Conservation (phyloP, 192 early-diverging fungal species). For the Coemansia sp. region DNA sequence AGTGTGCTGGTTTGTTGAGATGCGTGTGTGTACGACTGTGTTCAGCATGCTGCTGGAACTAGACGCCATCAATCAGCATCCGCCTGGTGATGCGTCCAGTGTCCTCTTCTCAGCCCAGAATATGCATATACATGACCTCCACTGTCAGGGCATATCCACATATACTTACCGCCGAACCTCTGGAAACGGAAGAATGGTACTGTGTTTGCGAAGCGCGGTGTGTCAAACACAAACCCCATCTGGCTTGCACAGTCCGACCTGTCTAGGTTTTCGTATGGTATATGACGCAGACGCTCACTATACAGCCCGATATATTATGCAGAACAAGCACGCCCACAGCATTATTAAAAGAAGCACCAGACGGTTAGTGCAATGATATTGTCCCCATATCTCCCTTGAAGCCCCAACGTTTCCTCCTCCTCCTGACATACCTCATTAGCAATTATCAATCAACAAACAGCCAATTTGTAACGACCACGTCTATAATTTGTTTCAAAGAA, state of each 20-base stretch:
- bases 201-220: conserved; percentile 54
- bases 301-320: neutral
- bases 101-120: too few species aligned
- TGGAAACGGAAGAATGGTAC: conserved; percentile 53
- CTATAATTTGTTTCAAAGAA: neutral
- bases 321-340: neutral
- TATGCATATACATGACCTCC: too few species aligned
- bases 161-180: conserved; percentile 42
- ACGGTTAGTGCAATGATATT: neutral
- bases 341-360: neutral
- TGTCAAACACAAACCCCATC: conserved; percentile 51
- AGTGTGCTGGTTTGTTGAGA: too few species aligned
- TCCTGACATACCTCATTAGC: neutral
- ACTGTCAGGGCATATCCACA: too few species aligned
- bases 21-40: too few species aligned
- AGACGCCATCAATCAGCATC: too few species aligned
- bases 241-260: conserved; percentile 43
- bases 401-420: neutral
- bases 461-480: neutral
- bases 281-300: conserved; percentile 52
- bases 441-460: neutral
- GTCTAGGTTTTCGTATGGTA: conserved; percentile 48
- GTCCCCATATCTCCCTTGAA: neutral
- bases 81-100: too few species aligned
- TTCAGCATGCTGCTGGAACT: too few species aligned